phyloP scores from a whole-genome alignment of 148 eudicot species.

The Arctostaphylos glauca region DNA sequence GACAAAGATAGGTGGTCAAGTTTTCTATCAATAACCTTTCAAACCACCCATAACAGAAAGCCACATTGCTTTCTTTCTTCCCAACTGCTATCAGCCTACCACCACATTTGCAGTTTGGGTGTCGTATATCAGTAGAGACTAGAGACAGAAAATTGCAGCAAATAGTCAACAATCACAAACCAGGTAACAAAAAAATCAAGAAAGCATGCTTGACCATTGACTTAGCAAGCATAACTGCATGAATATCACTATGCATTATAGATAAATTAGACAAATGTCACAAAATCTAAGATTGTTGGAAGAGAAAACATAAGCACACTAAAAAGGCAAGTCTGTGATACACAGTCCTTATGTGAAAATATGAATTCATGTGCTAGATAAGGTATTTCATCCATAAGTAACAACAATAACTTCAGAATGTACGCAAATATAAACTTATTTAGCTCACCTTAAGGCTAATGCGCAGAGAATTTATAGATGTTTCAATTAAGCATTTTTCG shows the following conservation, averaged over 20 bases:
- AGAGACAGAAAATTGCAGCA: neutral
- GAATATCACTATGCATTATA: neutral
- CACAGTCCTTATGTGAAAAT: neutral
- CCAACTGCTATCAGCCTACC: neutral
- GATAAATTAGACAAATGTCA: neutral
- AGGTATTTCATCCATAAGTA: conserved; percentile 4
- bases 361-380: neutral
- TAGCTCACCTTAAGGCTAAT: conserved; percentile 91
- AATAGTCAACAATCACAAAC: neutral
- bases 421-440: conserved; percentile 2
- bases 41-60: neutral
- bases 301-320: neutral
- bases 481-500: conserved; percentile 96
- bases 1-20: too few relatives aligned
- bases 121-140: neutral
- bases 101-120: neutral
- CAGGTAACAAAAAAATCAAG: neutral
- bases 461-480: conserved; percentile 86
- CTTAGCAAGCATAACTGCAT: neutral
- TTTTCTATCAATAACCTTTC: neutral
- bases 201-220: neutral
- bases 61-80: neutral
- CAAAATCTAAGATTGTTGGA: neutral
- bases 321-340: neutral
- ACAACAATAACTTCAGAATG: conserved; percentile 4